These are phyloP conservation scores for Rhodotorula babjevae DNA, from an alignment of 768 basidiomycete genomes.

Conservation along the genomic window DNA sequence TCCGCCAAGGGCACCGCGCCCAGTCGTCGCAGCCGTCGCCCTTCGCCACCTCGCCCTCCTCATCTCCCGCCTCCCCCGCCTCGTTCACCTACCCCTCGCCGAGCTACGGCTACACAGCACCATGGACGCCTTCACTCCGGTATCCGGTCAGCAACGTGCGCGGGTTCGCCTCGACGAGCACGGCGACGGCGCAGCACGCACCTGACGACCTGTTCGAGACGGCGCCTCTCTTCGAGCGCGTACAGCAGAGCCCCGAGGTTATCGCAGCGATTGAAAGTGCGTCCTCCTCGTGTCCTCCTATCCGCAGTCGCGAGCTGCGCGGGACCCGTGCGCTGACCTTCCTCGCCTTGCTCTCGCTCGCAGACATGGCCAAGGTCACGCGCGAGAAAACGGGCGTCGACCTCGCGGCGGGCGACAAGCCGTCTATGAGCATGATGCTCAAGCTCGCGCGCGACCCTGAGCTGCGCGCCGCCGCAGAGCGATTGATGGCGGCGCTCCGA, in stretches of 20 bases:
- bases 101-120: no score
- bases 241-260: constrained; percentile 18
- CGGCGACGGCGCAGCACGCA: neutral
- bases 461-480: constrained; percentile 24
- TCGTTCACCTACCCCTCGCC: no score
- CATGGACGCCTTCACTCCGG: no score
- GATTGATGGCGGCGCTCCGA: constrained; percentile 8
- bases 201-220: constrained; percentile 14
- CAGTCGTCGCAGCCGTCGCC: no score
- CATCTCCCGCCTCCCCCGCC: no score
- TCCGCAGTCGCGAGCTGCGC: no score
- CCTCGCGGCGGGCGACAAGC: constrained; percentile 23
- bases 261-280: constrained; percentile 19
- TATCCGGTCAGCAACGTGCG: no score
- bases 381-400: constrained; percentile 32
- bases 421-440: constrained; percentile 23
- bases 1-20: no score
- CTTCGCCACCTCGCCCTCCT: no score
- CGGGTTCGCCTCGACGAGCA: neutral
- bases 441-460: constrained; percentile 27
- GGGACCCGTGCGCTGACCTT: no score
- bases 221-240: constrained; percentile 22
- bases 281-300: neutral
- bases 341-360: no score
- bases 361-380: constrained; percentile 23